These are phyloP conservation scores for Boletus rubropictus DNA, from an alignment of 768 basidiomycete genomes.

Conservation along the genomic window DNA sequence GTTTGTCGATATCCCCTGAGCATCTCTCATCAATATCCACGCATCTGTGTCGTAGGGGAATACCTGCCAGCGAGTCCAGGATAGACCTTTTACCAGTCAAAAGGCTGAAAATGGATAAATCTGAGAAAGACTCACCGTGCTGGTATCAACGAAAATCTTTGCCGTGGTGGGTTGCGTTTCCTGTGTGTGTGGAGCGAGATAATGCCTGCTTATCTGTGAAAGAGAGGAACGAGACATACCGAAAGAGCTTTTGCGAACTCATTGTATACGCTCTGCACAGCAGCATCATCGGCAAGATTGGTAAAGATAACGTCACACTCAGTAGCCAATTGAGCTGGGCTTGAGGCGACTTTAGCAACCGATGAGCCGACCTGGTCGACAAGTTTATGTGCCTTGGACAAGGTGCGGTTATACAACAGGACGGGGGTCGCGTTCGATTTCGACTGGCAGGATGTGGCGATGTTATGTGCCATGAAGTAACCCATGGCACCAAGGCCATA, in stretches of 20 bases:
- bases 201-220: background rate
- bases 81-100: conserved; percentile 41
- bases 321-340: conserved; percentile 51
- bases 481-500: conserved; percentile 64
- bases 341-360: conserved; percentile 50
- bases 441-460: conserved; percentile 49
- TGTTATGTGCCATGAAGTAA: conserved; percentile 70
- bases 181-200: conserved; percentile 23
- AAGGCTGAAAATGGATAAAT: background rate
- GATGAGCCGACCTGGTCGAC: conserved; percentile 49
- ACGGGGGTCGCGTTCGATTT: conserved; percentile 45
- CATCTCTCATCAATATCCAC: background rate
- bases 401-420: conserved; percentile 72
- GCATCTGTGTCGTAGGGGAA: background rate
- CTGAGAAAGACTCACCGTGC: conserved; percentile 52
- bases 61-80: conserved; percentile 44
- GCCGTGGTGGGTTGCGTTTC: conserved; percentile 38
- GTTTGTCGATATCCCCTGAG: conserved; percentile 61
- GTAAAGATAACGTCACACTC: conserved; percentile 75
- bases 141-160: conserved; percentile 83
- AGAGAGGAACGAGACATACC: conserved; percentile 30
- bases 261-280: conserved; percentile 57
- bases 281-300: conserved; percentile 66
- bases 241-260: conserved; percentile 54
- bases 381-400: conserved; percentile 54